Evolutionary conservation across 148 eudicot genomes (phyloP), one percentile per base, ranked within the genome.

Genomic region (Cornus controversa): DNA sequence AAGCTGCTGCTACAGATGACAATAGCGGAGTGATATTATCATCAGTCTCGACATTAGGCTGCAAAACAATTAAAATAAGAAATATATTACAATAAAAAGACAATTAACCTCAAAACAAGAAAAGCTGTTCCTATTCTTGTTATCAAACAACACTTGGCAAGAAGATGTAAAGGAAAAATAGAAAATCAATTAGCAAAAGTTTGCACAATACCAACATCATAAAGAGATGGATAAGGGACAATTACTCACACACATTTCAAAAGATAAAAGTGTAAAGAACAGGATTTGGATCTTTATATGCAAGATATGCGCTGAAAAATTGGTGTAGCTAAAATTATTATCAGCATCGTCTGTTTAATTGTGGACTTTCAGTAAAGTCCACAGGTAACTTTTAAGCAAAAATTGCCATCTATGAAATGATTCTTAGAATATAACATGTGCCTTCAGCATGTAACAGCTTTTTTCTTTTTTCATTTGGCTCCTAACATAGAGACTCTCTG

Each of bases 1-100:
- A 89, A 74, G 90, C 92, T 47, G 99, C 99, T 24, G 99, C 99
- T 70, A 91, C 96, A 80, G 99, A 88, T 80, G 99, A 91, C 84
- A 95, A 42, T 80, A 93, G 64, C 50, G 99, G 92, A 65, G 94
- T 95, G 60, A 95, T 80, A 80, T 84, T 78, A 84, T 93, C 97
- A 80, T 95, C 99, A 75, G 96, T 95, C 85, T 87, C 91, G 70
- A 74, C 68, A 87, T 95, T 91, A 72, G 97, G 96, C 99, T 95
- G 94, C 87, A 88, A 81, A 78, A 80, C 28, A 78, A 42, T n/a
- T 31, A 47, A 76, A 15, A 62, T 34, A 54, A 42, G 29, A 10
- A 36, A 74, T 50, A 73, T 60, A 70, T 47, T 50, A 72, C 20
- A 8, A 71, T 7, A 53, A 22, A 36, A 22, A 40, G 54, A 42